phyloP scores from a whole-genome alignment of 208 protist species.

The Endotrypanum monterogeii region DNA sequence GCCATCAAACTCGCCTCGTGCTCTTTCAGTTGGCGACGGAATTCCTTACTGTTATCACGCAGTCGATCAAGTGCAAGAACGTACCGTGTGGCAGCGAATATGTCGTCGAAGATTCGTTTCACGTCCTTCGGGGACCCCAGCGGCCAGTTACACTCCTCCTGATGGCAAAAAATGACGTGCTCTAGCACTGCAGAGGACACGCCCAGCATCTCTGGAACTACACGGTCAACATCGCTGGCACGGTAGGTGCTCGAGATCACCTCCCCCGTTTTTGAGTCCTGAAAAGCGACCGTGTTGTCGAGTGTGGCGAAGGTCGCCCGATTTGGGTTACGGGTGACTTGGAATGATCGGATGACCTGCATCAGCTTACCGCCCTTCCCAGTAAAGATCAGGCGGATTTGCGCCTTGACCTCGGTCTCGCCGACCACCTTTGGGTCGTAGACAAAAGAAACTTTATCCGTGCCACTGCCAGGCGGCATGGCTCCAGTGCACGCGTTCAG shows the following conservation, averaged over 20 bases:
- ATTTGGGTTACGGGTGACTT: constrained; percentile 86
- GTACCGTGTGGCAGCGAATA: constrained; percentile 97
- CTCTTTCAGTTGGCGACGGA: constrained; percentile 83
- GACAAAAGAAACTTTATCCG: constrained; percentile 95
- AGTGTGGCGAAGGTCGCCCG: constrained; percentile 93
- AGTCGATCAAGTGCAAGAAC: constrained; percentile 88
- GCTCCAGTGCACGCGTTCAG: constrained; percentile 97
- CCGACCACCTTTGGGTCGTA: constrained; percentile 97
- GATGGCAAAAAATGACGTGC: constrained; percentile 98
- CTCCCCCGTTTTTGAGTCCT: constrained; percentile 85
- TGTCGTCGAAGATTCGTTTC: constrained; percentile 99
- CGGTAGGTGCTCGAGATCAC: constrained; percentile 84
- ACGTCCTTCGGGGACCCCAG: constrained; percentile 92
- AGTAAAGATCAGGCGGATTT: constrained; percentile 96
- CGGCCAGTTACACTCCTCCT: constrained; percentile 99
- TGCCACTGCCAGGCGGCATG: constrained; percentile 94
- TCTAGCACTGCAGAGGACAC: constrained; percentile 97
- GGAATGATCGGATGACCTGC: constrained; percentile 93
- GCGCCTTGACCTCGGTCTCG: constrained; percentile 95
- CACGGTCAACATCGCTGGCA: constrained; percentile 95
- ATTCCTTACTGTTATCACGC: constrained; percentile 85
- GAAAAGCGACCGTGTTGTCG: constrained; percentile 93
- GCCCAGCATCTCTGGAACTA: constrained; percentile 97
- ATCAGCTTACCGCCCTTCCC: constrained; percentile 81
- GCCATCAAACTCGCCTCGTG: constrained; percentile 77